A percentile compares a stretch with the other conserved stretches of the same genome.
Conservation (phyloP, 345 rosid species). For the Sisymbrium irio region DNA sequence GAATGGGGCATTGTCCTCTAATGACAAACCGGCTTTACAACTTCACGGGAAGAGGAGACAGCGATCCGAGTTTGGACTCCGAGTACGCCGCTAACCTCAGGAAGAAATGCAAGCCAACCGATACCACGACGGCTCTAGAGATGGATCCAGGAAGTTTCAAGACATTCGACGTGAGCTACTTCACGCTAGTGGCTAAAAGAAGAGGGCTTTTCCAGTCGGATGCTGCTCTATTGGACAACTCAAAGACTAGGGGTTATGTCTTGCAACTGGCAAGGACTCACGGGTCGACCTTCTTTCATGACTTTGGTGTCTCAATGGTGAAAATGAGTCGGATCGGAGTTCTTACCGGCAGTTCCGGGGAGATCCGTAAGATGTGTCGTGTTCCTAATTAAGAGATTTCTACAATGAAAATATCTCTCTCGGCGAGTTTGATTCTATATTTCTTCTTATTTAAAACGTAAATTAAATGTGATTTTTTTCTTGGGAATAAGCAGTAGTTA, state of each 20-base stretch:
- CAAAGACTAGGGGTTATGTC: slow-evolving; percentile 23
- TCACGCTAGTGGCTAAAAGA: slow-evolving; percentile 34
- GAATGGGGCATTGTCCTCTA: slow-evolving; percentile 49
- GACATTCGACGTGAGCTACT: slow-evolving; percentile 51
- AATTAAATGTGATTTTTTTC: slow-evolving; percentile 8
- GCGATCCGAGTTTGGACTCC: slow-evolving; percentile 54
- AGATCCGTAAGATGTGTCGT: slow-evolving; percentile 56
- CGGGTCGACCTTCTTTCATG: slow-evolving; percentile 36
- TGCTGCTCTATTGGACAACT: slow-evolving; percentile 49
- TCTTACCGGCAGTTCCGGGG: slow-evolving; percentile 41
- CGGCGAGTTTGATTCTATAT: slow-evolving; percentile 1
- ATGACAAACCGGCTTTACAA: slow-evolving; percentile 64
- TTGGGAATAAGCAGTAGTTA: slow-evolving; percentile 8
- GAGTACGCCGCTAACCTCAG: slow-evolving; percentile 42
- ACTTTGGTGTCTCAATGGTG: slow-evolving; percentile 59
- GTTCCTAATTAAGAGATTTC: slow-evolving; percentile 32
- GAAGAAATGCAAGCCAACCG: slow-evolving; percentile 48
- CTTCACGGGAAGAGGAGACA: slow-evolving; percentile 60
- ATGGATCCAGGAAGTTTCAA: slow-evolving; percentile 57
- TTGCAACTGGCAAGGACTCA: neutral
- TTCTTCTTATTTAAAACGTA: neutral
- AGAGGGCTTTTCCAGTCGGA: slow-evolving; percentile 64
- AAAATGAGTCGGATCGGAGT: slow-evolving; percentile 52
- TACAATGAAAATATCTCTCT: neutral
- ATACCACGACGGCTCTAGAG: slow-evolving; percentile 35